These are phyloP conservation scores for Penicillium expansum DNA, from an alignment of 2,329 filamentous ascomycete genomes.

Conservation along the genomic window DNA sequence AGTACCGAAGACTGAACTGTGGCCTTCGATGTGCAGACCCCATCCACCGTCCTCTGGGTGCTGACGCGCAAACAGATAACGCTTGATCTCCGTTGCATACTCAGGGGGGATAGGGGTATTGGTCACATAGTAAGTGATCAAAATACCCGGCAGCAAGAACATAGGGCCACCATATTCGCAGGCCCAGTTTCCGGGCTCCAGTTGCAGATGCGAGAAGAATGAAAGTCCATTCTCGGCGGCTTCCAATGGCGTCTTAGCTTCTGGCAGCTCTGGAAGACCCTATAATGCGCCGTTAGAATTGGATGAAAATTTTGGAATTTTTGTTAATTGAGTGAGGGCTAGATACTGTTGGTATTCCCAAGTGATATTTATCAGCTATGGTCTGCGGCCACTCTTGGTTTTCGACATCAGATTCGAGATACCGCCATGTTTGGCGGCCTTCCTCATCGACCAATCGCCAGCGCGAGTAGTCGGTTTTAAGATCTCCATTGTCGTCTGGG, in stretches of 20 bases:
- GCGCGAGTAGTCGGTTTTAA: conserved; percentile 71
- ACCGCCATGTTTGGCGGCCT: conserved; percentile 92
- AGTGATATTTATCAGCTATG: conserved; percentile 81
- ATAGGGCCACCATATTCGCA: conserved; percentile 98
- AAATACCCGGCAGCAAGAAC: conserved; percentile 84
- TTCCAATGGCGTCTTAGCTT: conserved; percentile 69
- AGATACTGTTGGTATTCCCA: conserved; percentile 74
- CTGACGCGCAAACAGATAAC: conserved; percentile 84
- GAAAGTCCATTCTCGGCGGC: conserved; percentile 76
- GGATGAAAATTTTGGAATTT: not conserved
- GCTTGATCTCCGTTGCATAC: conserved; percentile 82
- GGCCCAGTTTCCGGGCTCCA: conserved; percentile 87
- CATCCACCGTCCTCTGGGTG: conserved; percentile 90
- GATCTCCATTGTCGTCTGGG: conserved; percentile 35
- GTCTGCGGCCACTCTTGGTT: conserved; percentile 78
- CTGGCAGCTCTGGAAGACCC: conserved; percentile 70
- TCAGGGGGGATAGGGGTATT: conserved; percentile 79
- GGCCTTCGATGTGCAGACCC: conserved; percentile 92
- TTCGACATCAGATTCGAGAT: conserved; percentile 70
- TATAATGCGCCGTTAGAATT: conserved; percentile 38
- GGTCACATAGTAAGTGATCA: conserved; percentile 85
- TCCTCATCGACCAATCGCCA: conserved; percentile 84
- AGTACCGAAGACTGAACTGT: conserved; percentile 89
- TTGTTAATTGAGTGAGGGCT: conserved; percentile 12
- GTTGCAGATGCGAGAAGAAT: conserved; percentile 87